Evolutionary conservation across 1,139 yeast species (phyloP).

Genomic region (Yamadazyma atmosphaerica): DNA sequence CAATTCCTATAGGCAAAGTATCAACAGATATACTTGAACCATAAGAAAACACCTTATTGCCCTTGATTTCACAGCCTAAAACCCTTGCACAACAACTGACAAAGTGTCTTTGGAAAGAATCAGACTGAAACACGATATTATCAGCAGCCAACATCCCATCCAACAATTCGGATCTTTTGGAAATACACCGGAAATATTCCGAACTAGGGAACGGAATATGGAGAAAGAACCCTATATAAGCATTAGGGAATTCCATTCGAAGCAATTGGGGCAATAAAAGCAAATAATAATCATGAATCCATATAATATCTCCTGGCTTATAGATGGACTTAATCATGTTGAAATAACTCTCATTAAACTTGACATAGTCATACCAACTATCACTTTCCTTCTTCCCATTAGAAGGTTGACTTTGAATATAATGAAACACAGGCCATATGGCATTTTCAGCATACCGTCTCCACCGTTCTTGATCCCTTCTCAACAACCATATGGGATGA

Average conservation of each 20-base stretch:
- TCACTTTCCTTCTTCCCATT: constrained; percentile 71
- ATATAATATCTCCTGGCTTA: constrained; percentile 86
- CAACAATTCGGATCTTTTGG: constrained; percentile 76
- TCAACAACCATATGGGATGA: constrained; percentile 84
- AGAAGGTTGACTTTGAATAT: constrained; percentile 67
- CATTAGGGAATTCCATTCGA: constrained; percentile 79
- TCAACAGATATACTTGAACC: constrained; percentile 75
- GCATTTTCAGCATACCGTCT: constrained; percentile 85
- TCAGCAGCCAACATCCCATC: constrained; percentile 94
- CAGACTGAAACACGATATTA: constrained; percentile 81
- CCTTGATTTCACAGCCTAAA: constrained; percentile 66
- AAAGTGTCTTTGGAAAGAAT: constrained; percentile 86
- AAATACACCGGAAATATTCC: constrained; percentile 88
- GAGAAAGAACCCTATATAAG: constrained; percentile 77
- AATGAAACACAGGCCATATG: constrained; percentile 94
- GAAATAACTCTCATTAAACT: constrained; percentile 87
- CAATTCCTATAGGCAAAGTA: constrained; percentile 85
- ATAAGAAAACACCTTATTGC: constrained; percentile 64
- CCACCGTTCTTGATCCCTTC: constrained; percentile 79
- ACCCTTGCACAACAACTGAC: constrained; percentile 85
- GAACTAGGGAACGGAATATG: constrained; percentile 95
- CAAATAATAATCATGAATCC: constrained; percentile 94
- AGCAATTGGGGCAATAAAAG: constrained; percentile 82
- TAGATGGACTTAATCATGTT: constrained; percentile 72
- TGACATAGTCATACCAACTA: constrained; percentile 92